Base-by-base conservation (phyloP, 305 asterid species). In the Rubia balearica region DNA sequence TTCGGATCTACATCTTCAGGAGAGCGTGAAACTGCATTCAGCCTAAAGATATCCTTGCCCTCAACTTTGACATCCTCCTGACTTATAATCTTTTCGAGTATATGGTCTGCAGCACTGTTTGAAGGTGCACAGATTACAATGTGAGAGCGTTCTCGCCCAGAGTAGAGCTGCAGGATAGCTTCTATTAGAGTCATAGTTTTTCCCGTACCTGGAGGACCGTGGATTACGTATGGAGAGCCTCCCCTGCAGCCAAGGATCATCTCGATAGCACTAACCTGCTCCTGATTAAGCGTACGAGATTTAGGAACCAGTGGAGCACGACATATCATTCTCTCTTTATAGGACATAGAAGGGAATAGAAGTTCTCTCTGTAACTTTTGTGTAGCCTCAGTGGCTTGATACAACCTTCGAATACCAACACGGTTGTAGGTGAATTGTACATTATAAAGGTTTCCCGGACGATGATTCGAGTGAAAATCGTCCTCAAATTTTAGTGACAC, bases 121-220 rank as follows among this genome's bases (percentile, higher is more conserved):
- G 99, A 91, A 76, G 99, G 99, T 67, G 99, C 99, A 63, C 99
- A 91, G 21, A 92, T 89, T 7, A 94, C 89, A 78, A 91, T 73
- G 40, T 84, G 83, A 27, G 88, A 78, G 38, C 43, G 16, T 57
- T 66, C 78, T 72, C 77, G 75, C 27, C 17, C 74, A 65, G 46
- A 59, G 76, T 84, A 88, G 41, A 90, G 63, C 81, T 94, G 99
- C 57, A 91, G 86, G 73, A 94, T 83, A 68, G 97, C 90, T 86
- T 94, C 97, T 13, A 90, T 76, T 8, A 94, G 80, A 61, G 97
- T 89, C 86, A 74, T 80, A 3, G 99, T 88, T 80, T 94, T 94
- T 14, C 99, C 99, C 0, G 99, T 94, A 62, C 99, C 99, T 7
- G 99, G 98, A 49, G 99, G 98, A 14, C 99, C 99, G 53, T 94